Conservation (phyloP, 306 rosid species). For the Rosa multiflora region DNA sequence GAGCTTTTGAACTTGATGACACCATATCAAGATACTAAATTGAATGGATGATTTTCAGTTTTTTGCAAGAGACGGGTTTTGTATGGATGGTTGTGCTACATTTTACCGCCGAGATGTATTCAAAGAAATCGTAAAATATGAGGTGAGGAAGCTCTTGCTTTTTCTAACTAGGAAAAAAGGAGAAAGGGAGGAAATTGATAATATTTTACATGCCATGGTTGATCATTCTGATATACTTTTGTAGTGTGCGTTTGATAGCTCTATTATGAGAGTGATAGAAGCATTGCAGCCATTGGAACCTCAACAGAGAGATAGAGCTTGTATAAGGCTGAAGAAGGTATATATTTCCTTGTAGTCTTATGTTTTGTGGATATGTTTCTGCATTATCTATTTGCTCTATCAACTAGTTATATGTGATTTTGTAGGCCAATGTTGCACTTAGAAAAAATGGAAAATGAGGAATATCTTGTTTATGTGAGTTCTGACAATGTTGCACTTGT, state of each 20-base stretch:
- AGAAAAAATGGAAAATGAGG: neutral
- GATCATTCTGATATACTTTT: slow-evolving; percentile 15
- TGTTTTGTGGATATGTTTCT: neutral
- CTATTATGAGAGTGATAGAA: slow-evolving; percentile 12
- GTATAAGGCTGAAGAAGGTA: slow-evolving; percentile 19
- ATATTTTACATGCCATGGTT: neutral
- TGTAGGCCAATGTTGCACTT: slow-evolving; percentile 28
- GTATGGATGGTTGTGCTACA: slow-evolving; percentile 38
- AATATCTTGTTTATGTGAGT: neutral
- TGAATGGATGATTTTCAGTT: slow-evolving; percentile 20
- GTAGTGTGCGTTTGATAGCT: slow-evolving; percentile 29
- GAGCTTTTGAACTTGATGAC: too few species aligned
- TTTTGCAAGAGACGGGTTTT: neutral
- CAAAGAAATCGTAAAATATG: slow-evolving; percentile 23
- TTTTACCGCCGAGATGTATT: slow-evolving; percentile 31
- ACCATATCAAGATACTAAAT: neutral
- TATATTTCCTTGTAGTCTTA: neutral
- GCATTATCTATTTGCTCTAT: slow-evolving; percentile 1
- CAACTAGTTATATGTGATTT: neutral
- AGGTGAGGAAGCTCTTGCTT: slow-evolving; percentile 25
- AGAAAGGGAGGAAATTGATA: neutral
- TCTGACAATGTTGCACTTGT: too few species aligned
- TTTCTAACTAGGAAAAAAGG: neutral
- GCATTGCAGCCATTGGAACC: slow-evolving; percentile 1
- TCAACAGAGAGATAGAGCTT: slow-evolving; percentile 4